These are phyloP conservation scores for Coelastrella sp. DNA, from an alignment of 139 green algal genomes.

Conservation along the genomic window DNA sequence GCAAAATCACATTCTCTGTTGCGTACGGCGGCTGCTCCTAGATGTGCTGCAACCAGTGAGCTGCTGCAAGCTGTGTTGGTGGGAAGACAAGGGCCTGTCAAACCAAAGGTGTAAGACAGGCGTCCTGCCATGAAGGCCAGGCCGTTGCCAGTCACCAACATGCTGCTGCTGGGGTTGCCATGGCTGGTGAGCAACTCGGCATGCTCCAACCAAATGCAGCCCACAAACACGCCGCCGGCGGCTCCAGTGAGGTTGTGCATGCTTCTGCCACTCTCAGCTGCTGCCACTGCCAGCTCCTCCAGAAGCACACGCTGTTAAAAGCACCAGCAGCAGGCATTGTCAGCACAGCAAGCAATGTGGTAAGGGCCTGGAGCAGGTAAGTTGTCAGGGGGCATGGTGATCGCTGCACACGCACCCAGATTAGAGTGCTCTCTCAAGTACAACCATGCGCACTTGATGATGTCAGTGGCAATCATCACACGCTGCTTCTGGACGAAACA, in stretches of 20 bases:
- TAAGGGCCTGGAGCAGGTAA: no score
- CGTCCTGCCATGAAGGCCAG: slow-evolving; percentile 85
- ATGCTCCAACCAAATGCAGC: slow-evolving; percentile 85
- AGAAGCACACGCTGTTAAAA: slow-evolving; percentile 75
- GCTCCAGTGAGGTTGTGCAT: slow-evolving; percentile 37
- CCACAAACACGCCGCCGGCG: slow-evolving; percentile 68
- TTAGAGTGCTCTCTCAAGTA: no score
- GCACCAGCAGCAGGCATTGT: not conserved
- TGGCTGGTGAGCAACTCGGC: slow-evolving; percentile 60
- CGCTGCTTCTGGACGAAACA: not conserved
- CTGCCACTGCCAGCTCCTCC: slow-evolving; percentile 71
- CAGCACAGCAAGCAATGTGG: not conserved
- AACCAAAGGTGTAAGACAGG: slow-evolving; percentile 86
- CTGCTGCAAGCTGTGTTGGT: slow-evolving; percentile 90
- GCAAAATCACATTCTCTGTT: slow-evolving; percentile 50
- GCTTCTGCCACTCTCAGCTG: slow-evolving; percentile 57
- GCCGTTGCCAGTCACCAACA: slow-evolving; percentile 76
- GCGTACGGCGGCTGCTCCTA: slow-evolving; percentile 65
- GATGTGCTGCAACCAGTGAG: slow-evolving; percentile 85
- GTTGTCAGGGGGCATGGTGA: no score
- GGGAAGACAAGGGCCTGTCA: slow-evolving; percentile 67
- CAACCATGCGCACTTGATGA: no score
- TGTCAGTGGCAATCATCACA: not conserved
- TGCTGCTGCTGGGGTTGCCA: slow-evolving; percentile 25
- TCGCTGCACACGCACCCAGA: not conserved